phyloP scores from a whole-genome alignment of 2,329 filamentous ascomycete genomes.

The Xylariaceae sp. region DNA sequence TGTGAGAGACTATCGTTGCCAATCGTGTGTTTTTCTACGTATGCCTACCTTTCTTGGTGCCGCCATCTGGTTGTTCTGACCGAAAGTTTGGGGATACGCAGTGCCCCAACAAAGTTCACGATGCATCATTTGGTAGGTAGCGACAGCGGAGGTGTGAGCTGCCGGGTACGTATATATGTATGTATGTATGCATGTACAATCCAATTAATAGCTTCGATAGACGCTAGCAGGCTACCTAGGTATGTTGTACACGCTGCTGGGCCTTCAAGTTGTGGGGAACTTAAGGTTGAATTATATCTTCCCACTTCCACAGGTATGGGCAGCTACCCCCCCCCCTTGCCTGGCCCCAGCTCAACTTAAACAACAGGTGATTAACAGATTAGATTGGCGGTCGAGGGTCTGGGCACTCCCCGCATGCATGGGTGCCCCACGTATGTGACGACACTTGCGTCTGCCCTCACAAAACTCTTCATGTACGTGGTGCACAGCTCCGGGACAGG shows the following conservation, averaged over 20 bases:
- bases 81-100: not conserved
- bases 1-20: not conserved
- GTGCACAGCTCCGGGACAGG: not conserved
- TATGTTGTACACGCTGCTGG: not conserved
- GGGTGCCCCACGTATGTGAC: conserved; percentile 1
- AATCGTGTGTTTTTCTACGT: not conserved
- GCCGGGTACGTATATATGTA: no score
- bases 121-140: not conserved
- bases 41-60: not conserved
- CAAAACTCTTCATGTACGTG: no score
- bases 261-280: not conserved
- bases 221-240: no score
- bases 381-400: not conserved
- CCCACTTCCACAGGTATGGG: no score
- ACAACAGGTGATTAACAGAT: not conserved
- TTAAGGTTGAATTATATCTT: no score
- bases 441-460: not conserved
- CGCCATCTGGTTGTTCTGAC: not conserved
- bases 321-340: not conserved
- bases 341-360: not conserved
- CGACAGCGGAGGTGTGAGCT: not conserved
- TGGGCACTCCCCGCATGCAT: not conserved
- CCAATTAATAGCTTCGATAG: no score
- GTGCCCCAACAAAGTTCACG: not conserved
- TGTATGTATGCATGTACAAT: no score